These are phyloP conservation scores for Syzygium syzygioides DNA, from an alignment of 441 rosid species.

Conservation along the genomic window DNA sequence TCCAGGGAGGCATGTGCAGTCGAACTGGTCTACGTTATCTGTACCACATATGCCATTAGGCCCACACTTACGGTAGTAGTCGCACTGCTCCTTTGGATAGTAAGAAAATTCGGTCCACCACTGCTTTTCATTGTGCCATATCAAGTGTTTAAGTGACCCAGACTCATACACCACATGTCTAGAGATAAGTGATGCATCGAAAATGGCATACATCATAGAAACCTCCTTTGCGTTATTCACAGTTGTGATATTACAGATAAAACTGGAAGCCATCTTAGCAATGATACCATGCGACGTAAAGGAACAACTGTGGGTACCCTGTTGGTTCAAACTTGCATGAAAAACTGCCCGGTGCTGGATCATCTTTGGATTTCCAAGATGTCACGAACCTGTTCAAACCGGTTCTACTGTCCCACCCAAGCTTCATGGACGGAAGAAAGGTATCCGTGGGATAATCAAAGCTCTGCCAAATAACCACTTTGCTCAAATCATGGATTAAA, in stretches of 20 bases:
- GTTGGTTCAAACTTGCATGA: conserved; percentile 27
- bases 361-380: conserved; percentile 53
- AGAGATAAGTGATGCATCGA: neutral
- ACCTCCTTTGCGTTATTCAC: conserved; percentile 19
- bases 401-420: conserved; percentile 29
- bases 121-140: no score
- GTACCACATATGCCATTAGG: no score
- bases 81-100: no score
- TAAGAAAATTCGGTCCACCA: no score
- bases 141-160: no score
- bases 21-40: no score
- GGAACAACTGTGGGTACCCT: conserved; percentile 43
- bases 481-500: conserved; percentile 18
- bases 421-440: conserved; percentile 40
- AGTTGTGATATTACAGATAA: conserved; percentile 10
- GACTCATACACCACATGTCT: no score
- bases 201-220: neutral
- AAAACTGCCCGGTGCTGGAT: conserved; percentile 43
- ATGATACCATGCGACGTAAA: conserved; percentile 48
- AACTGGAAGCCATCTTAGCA: neutral
- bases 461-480: conserved; percentile 44
- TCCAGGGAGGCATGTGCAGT: no score
- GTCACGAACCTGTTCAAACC: conserved; percentile 27
- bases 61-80: no score
- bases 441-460: conserved; percentile 50